Percentiles rank a stretch among this genome's conserved stretches.
phyloP scores from a whole-genome alignment of 108 stramenopile genomes.

The Conticribra weissflogii region DNA sequence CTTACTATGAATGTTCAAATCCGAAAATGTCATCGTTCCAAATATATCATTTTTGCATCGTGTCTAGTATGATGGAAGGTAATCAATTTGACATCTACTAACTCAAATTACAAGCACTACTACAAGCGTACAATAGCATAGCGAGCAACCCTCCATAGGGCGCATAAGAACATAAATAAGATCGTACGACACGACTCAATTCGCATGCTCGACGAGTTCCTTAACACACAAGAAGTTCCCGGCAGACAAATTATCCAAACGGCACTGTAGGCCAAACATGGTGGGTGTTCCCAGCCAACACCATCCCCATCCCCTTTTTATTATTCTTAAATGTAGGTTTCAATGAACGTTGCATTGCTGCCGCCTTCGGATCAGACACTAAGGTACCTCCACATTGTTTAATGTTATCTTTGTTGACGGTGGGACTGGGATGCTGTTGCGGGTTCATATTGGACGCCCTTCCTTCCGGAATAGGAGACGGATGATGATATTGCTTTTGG shows the following conservation, averaged over 20 bases:
- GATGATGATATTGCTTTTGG: constrained; percentile 24
- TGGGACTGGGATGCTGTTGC: no score
- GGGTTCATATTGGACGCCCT: neutral
- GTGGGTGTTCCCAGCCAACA: constrained; percentile 40
- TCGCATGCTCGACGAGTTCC: no score
- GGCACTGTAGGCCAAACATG: constrained; percentile 57
- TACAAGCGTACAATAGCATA: neutral
- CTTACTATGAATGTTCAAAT: no score
- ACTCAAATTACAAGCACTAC: neutral
- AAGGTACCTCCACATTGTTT: neutral
- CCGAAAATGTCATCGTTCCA: no score
- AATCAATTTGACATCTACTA: neutral
- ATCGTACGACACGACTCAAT: no score
- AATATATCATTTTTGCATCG: neutral
- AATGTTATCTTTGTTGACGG: neutral
- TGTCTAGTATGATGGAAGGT: neutral
- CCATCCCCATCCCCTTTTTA: constrained; percentile 44
- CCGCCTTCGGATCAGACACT: neutral
- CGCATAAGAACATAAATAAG: neutral
- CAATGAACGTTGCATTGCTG: constrained; percentile 10
- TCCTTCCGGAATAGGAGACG: constrained; percentile 40
- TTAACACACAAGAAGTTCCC: no score
- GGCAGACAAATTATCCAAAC: constrained; percentile 41
- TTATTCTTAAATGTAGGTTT: constrained; percentile 54
- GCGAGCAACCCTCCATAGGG: no score